Base-by-base conservation (phyloP, 106 monocot genomes). In the Allium cepa region DNA sequence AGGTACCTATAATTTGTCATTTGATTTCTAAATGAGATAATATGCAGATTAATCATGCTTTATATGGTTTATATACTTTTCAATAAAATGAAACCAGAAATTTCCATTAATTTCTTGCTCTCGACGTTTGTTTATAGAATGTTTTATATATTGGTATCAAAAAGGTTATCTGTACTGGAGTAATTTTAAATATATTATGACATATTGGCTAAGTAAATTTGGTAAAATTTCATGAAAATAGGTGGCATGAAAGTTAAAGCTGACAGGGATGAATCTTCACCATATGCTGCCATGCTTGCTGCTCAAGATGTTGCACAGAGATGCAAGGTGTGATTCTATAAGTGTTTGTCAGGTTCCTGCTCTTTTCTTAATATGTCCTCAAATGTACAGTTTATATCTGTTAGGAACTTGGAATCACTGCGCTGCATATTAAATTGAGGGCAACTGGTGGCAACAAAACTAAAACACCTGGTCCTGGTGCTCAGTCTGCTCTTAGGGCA, bases 201-300 rank as follows among this genome's bases (percentile, higher is more conserved):
- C 36, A 36, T 36, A 36, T 36, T 36, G 3, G 36, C 4, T 5
- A 36, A 36, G 36, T 36, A 36, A 36, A 36, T 36, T 36, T 36
- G 36, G 3, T 1, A 36, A 36, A 36, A 36, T 47, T 50, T 10
- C 53, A 11, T 51, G n/a, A 8, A 15, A 51, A 22, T 45, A 88
- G 81, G 88, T 81, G 88, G 88, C 4, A 88, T 88, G 88, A 88
- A 88, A 71, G 88, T 88, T 26, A 88, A 88, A 59, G 84, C 88
- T 57, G 88, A 84, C 56, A 69, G 88, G 70, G 88, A 88, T 78
- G 88, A 88, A 46, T 88, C 84, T 9, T 88, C 88, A 49, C 88
- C 88, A 36, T 88, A 84, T 82, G 88, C 88, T 47, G 88, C 88
- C 15, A 88, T 88, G 88, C 84, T 84, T 81, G 88, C 88, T n/a